Conservation (phyloP, 306 rosid genomes). For the Senna siamea region DNA sequence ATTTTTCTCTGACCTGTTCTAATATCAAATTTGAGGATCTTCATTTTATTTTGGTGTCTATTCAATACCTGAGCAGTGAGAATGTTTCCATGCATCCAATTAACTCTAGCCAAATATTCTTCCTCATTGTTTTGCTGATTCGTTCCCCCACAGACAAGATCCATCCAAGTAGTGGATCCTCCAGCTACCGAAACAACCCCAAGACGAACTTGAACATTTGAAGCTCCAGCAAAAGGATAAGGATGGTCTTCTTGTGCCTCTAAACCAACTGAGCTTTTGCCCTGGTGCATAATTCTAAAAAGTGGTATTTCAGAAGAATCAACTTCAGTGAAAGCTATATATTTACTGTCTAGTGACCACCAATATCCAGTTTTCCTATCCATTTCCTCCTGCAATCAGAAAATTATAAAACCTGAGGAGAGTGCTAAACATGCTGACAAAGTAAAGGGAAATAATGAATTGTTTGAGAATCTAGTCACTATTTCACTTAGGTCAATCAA, state of each 20-base stretch:
- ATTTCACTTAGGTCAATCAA: slow-evolving; percentile 28
- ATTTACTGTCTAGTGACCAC: slow-evolving; percentile 97
- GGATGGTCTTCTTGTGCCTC: slow-evolving; percentile 99
- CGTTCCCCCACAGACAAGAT: slow-evolving; percentile 75
- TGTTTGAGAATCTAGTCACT: slow-evolving; percentile 14
- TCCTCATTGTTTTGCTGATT: slow-evolving; percentile 61
- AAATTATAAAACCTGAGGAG: slow-evolving; percentile 30
- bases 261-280: slow-evolving; percentile 83
- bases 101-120: slow-evolving; percentile 90
- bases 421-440: slow-evolving; percentile 23
- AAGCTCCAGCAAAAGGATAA: slow-evolving; percentile 95
- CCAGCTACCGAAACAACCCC: slow-evolving; percentile 84
- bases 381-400: slow-evolving; percentile 91
- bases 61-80: slow-evolving; percentile 86
- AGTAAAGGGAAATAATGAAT: slow-evolving; percentile 4
- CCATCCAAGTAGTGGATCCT: slow-evolving; percentile 89
- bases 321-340: slow-evolving; percentile 87
- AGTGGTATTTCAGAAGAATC: slow-evolving; percentile 90
- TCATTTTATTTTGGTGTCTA: slow-evolving; percentile 75
- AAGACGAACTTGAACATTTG: slow-evolving; percentile 87
- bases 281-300: slow-evolving; percentile 96
- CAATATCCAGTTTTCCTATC: slow-evolving; percentile 94
- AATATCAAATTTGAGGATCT: slow-evolving; percentile 74
- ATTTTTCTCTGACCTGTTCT: slow-evolving; percentile 68
- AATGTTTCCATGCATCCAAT: slow-evolving; percentile 86